Evolutionary conservation across 2,329 filamentous ascomycete genomes (phyloP).

Genomic region (Triangularia setosa): DNA sequence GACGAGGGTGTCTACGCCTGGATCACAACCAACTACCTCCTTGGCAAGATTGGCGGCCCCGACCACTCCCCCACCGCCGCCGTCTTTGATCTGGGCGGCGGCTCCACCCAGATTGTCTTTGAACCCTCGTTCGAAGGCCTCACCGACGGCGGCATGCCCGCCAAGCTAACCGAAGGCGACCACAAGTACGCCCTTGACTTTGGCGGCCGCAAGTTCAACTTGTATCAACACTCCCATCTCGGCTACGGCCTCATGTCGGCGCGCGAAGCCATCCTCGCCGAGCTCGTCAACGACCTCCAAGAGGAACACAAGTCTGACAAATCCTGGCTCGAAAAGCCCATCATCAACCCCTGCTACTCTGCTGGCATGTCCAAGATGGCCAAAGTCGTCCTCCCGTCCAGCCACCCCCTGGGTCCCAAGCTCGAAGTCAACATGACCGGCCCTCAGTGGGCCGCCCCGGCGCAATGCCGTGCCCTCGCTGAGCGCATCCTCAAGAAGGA

Average conservation of each 20-base stretch:
- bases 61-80: slow-evolving; percentile 89
- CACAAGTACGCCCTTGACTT: slow-evolving; percentile 94
- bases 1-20: slow-evolving; percentile 98
- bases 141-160: slow-evolving; percentile 73
- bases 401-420: slow-evolving; percentile 60
- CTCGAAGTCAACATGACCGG: slow-evolving; percentile 83
- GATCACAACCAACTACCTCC: slow-evolving; percentile 98
- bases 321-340: slow-evolving; percentile 63
- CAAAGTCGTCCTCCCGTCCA: slow-evolving; percentile 64
- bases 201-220: slow-evolving; percentile 81
- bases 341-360: slow-evolving; percentile 82
- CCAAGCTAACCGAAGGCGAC: slow-evolving; percentile 80
- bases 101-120: slow-evolving; percentile 98
- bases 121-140: slow-evolving; percentile 84
- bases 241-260: slow-evolving; percentile 96
- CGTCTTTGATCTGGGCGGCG: slow-evolving; percentile 92
- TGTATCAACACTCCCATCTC: slow-evolving; percentile 98
- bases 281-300: slow-evolving; percentile 68
- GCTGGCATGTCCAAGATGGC: slow-evolving; percentile 74
- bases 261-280: slow-evolving; percentile 76
- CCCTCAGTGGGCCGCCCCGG: slow-evolving; percentile 67
- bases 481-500: slow-evolving; percentile 92
- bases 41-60: slow-evolving; percentile 93
- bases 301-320: slow-evolving; percentile 55
- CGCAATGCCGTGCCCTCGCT: slow-evolving; percentile 84